These are phyloP conservation scores for Styphnolobium japonicum DNA, from an alignment of 306 rosid species.

Conservation along the genomic window DNA sequence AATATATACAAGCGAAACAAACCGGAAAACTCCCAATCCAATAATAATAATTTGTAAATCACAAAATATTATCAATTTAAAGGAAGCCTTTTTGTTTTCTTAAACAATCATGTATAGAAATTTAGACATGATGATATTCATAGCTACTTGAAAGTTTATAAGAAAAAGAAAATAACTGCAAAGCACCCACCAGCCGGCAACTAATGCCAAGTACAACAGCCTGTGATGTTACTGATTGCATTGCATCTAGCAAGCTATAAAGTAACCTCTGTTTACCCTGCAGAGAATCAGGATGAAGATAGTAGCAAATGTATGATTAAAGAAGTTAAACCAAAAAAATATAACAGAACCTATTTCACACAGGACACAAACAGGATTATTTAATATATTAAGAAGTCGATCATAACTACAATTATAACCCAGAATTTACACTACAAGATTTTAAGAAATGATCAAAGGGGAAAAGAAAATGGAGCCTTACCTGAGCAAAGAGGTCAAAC, in stretches of 20 bases:
- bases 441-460: slow-evolving; percentile 20
- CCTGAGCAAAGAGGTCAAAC: slow-evolving; percentile 95
- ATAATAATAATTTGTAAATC: not conserved
- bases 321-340: slow-evolving; percentile 12
- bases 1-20: not conserved
- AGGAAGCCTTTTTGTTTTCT: not conserved
- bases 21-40: slow-evolving; percentile 3
- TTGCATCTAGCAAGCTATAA: slow-evolving; percentile 89
- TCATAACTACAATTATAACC: not conserved
- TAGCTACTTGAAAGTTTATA: slow-evolving; percentile 8
- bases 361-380: not conserved
- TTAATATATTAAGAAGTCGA: not conserved
- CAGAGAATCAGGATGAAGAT: slow-evolving; percentile 12
- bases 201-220: slow-evolving; percentile 90
- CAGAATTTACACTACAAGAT: slow-evolving; percentile 7
- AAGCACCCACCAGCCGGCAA: slow-evolving; percentile 71
- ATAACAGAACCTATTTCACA: slow-evolving; percentile 4
- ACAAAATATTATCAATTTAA: slow-evolving; percentile 13
- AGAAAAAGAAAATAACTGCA: slow-evolving; percentile 21
- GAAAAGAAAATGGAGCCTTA: slow-evolving; percentile 34
- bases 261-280: slow-evolving; percentile 94
- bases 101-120: not conserved
- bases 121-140: slow-evolving; percentile 1
- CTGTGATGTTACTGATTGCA: slow-evolving; percentile 87
- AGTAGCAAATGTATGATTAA: slow-evolving; percentile 16